Base-by-base conservation (phyloP, 495 filamentous ascomycete genomes). In the Chlorociboria aeruginascens region DNA sequence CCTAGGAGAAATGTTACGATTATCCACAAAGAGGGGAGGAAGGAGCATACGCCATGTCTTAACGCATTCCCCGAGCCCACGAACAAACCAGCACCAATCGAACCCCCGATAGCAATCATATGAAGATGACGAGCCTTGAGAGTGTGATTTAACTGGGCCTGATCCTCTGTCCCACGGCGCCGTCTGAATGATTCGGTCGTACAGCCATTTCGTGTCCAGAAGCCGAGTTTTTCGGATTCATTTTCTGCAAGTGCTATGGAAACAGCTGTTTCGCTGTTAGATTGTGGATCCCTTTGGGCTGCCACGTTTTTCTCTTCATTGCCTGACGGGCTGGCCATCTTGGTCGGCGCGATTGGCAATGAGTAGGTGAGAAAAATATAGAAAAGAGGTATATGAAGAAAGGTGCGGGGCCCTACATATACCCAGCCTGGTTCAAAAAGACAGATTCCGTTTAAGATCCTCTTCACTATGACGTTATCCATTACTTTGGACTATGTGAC, bases 51-150 rank as follows among this genome's bases (percentile, higher is more conserved):
- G 32, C 70, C 70, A 40, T 37, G 42, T 28, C 58, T 45, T 20
- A 76, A 57, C 6, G 72, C 67, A 52, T 43, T 50, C 28, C 72
- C 72, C 28, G 72, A 71, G 40, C 69, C 64, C 25, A 74, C 71
- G 49, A 74, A 76, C 14, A 76, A 64, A 64, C 72, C 72, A 57
- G 72, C 72, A 40, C 72, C 72, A 55, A 76, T 73, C 3, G 71
- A 68, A 48, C 70, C 71, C 75, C 78, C 81, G 55, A 86, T 81
- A 43, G 81, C 82, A 60, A 85, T 82, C 77, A 86, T 83, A 46
- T 85, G 81, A 69, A 84, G 73, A 56, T 86, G 81, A 35, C 81
- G 74, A 39, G 66, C 63, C 48, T 73, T 64, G 3, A 55, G 37
- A 25, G 48, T 55, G 30, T 51, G 52, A 32, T 57, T 51, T 16